phyloP scores from a whole-genome alignment of 129 eudicot genomes.

The Helianthus tuberosus region DNA sequence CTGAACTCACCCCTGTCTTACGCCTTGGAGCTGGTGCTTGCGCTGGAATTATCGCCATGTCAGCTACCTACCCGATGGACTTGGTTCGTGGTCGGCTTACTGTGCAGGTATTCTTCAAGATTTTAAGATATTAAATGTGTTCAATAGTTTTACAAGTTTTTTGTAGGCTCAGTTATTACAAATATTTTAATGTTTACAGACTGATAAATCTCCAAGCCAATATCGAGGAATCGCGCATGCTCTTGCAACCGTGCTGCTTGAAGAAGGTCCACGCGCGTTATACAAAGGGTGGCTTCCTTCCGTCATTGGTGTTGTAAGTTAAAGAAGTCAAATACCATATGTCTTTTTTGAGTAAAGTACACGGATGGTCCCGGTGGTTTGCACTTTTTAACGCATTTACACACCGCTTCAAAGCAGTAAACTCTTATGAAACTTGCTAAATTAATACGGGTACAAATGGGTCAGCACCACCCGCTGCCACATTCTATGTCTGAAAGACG shows the following conservation, averaged over 20 bases:
- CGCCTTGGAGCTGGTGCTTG: slow-evolving; percentile 99
- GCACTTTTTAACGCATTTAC: too few species aligned
- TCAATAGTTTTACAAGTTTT: slow-evolving; percentile 4
- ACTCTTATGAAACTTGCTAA: too few species aligned
- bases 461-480: too few species aligned
- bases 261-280: slow-evolving; percentile 96
- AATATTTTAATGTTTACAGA: slow-evolving; percentile 51
- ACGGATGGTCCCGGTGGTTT: too few species aligned
- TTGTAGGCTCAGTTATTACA: background rate
- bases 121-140: background rate
- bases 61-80: slow-evolving; percentile 99
- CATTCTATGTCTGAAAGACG: too few species aligned
- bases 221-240: slow-evolving; percentile 97
- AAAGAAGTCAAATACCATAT: background rate
- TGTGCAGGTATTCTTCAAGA: slow-evolving; percentile 68
- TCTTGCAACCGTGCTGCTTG: slow-evolving; percentile 82
- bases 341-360: too few species aligned
- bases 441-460: too few species aligned
- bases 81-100: slow-evolving; percentile 97
- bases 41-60: slow-evolving; percentile 99
- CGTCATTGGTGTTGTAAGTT: slow-evolving; percentile 87
- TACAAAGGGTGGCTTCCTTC: slow-evolving; percentile 99
- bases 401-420: too few species aligned
- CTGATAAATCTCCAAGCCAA: slow-evolving; percentile 81
- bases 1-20: slow-evolving; percentile 91